Conservation (phyloP, 148 eudicot species). For the Fagopyrum esculentum region DNA sequence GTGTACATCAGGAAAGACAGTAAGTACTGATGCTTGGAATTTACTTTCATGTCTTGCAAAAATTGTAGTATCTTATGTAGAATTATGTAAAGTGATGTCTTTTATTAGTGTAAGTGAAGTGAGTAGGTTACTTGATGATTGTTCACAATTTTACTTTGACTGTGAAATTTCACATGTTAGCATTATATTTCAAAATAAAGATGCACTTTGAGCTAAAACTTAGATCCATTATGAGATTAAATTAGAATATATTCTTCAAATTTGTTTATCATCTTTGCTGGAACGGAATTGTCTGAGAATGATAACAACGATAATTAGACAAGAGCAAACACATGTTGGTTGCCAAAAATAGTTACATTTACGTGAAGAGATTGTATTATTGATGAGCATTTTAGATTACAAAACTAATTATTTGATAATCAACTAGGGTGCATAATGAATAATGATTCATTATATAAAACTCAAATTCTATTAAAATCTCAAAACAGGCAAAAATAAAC, state of each 20-base stretch:
- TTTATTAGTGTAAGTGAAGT: background rate
- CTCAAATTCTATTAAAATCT: too few relatives aligned
- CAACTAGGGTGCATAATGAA: too few relatives aligned
- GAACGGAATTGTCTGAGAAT: too few relatives aligned
- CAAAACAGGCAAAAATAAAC: too few relatives aligned
- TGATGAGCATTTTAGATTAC: too few relatives aligned
- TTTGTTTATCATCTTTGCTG: background rate
- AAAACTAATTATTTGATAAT: too few relatives aligned
- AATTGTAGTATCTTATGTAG: background rate
- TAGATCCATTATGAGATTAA: too few relatives aligned
- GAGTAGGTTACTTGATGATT: background rate
- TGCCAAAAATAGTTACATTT: too few relatives aligned
- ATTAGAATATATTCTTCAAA: background rate
- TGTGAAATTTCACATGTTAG: background rate
- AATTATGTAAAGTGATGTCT: background rate
- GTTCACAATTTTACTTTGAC: background rate
- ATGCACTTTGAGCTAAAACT: background rate
- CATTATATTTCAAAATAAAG: background rate
- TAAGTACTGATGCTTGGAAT: conserved; percentile 17
- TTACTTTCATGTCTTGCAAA: conserved; percentile 8
- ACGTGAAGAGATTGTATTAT: too few relatives aligned
- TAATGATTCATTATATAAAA: too few relatives aligned
- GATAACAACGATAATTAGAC: too few relatives aligned
- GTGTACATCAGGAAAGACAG: conserved; percentile 37
- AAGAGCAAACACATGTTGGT: too few relatives aligned